Percentiles rank a stretch among this genome's conserved stretches.
These are phyloP conservation scores for Tylopilus rubrobrunneus DNA, from an alignment of 768 basidiomycete species.

Conservation along the genomic window DNA sequence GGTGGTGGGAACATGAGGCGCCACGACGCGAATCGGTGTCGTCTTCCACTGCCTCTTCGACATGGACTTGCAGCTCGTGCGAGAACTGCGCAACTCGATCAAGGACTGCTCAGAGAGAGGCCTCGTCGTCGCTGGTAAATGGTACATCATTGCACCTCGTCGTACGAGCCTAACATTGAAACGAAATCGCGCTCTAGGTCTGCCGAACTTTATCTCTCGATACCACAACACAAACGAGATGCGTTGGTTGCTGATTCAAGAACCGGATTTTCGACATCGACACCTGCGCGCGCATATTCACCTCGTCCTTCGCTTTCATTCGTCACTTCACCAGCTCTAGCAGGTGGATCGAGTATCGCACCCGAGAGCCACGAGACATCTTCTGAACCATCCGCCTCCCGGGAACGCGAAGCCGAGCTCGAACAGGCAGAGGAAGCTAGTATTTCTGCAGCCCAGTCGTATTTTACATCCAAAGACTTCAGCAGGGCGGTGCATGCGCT, in stretches of 20 bases:
- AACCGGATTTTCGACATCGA: constrained; percentile 54
- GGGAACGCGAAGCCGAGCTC: constrained; percentile 40
- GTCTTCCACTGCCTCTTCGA: background rate
- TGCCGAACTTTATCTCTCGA: constrained; percentile 67
- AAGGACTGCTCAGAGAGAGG: constrained; percentile 75
- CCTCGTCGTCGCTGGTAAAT: constrained; percentile 68
- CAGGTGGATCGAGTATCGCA: constrained; percentile 33
- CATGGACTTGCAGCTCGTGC: constrained; percentile 50
- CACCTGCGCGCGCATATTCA: constrained; percentile 48
- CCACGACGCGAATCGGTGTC: too few species aligned
- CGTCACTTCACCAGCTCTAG: constrained; percentile 18
- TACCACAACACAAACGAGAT: constrained; percentile 47
- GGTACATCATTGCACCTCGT: constrained; percentile 42
- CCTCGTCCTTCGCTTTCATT: constrained; percentile 39
- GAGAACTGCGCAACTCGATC: constrained; percentile 56
- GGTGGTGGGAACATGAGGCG: constrained; percentile 8
- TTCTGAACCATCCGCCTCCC: constrained; percentile 22
- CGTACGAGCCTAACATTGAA: constrained; percentile 13
- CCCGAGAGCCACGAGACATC: constrained; percentile 8
- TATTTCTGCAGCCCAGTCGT: constrained; percentile 68
- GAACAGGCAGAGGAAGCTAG: constrained; percentile 66
- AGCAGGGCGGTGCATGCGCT: constrained; percentile 67
- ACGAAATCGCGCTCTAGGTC: constrained; percentile 47
- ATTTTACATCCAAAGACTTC: constrained; percentile 76
- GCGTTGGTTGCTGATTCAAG: constrained; percentile 22